Conservation (phyloP, 108 stramenopile genomes). For the Cyclostephanos invisitatus region DNA sequence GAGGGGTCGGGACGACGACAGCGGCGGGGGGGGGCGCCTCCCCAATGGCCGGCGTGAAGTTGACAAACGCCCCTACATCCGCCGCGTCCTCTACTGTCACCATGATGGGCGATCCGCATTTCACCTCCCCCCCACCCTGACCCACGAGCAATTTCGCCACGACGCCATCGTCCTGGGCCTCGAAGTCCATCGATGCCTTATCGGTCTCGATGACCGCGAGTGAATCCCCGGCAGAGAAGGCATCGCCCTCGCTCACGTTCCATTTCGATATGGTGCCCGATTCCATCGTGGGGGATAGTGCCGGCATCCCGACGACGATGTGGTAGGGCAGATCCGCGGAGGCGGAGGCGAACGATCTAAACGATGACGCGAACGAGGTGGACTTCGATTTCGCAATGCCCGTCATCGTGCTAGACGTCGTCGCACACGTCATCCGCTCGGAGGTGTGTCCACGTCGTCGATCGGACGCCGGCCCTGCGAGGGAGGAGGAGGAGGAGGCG, state of each 20-base stretch:
- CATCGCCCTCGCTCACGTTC: slow-evolving; percentile 84
- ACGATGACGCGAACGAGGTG: slow-evolving; percentile 19
- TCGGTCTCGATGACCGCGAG: slow-evolving; percentile 97
- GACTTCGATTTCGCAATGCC: neutral
- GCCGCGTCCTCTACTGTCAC: slow-evolving; percentile 88
- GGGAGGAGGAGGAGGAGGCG: too few relatives aligned
- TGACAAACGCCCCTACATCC: slow-evolving; percentile 79
- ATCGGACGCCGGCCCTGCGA: too few relatives aligned
- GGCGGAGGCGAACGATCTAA: slow-evolving; percentile 4
- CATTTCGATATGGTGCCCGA: slow-evolving; percentile 88
- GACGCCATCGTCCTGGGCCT: slow-evolving; percentile 95
- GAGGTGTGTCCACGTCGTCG: too few relatives aligned
- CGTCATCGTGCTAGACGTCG: too few relatives aligned
- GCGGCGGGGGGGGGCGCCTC: neutral
- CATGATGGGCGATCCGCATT: slow-evolving; percentile 88
- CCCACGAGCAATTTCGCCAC: slow-evolving; percentile 90
- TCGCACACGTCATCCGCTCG: too few relatives aligned
- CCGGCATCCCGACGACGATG: slow-evolving; percentile 94
- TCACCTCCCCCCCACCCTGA: slow-evolving; percentile 73
- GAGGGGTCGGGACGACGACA: slow-evolving; percentile 9
- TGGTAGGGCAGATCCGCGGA: slow-evolving; percentile 71
- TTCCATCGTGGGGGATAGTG: slow-evolving; percentile 95
- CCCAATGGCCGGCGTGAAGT: slow-evolving; percentile 43
- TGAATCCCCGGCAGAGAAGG: slow-evolving; percentile 89
- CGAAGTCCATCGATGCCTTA: slow-evolving; percentile 97